Percentiles rank a stretch among this genome's conserved stretches.
Evolutionary conservation across 768 basidiomycete species (phyloP).

Genomic region (Hygrophorus russula): DNA sequence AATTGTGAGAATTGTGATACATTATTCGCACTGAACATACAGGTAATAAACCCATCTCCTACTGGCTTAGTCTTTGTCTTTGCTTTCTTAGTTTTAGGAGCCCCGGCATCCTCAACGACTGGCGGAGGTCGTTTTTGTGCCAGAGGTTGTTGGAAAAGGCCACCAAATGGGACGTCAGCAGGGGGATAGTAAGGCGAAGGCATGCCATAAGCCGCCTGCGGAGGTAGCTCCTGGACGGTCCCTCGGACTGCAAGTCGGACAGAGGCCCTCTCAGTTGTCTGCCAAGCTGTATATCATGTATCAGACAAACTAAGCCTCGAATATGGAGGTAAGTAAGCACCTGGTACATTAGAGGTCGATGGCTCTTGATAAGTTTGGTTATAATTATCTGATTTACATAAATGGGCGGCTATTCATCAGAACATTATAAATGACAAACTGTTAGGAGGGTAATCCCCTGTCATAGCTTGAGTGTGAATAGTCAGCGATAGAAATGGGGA

Average conservation of each 20-base stretch:
- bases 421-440: slow-evolving; percentile 18
- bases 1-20: neutral
- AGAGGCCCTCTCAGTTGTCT: slow-evolving; percentile 42
- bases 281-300: slow-evolving; percentile 30
- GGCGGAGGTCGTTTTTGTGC: slow-evolving; percentile 22
- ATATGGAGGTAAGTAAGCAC: slow-evolving; percentile 17
- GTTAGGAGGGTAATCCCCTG: slow-evolving; percentile 30
- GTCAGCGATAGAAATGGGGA: slow-evolving; percentile 7
- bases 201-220: slow-evolving; percentile 13
- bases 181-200: slow-evolving; percentile 12
- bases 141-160: neutral
- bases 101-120: slow-evolving; percentile 25
- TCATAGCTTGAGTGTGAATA: slow-evolving; percentile 23
- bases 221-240: slow-evolving; percentile 18
- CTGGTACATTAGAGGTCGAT: slow-evolving; percentile 17
- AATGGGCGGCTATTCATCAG: slow-evolving; percentile 2
- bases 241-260: slow-evolving; percentile 48
- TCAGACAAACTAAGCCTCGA: slow-evolving; percentile 5
- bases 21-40: slow-evolving; percentile 13
- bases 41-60: slow-evolving; percentile 16
- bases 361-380: slow-evolving; percentile 22
- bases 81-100: slow-evolving; percentile 36
- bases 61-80: slow-evolving; percentile 26
- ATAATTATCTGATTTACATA: slow-evolving; percentile 18
- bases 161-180: neutral